Evolutionary conservation across 768 basidiomycete species (phyloP).

Genomic region (Trametes sanguinea): DNA sequence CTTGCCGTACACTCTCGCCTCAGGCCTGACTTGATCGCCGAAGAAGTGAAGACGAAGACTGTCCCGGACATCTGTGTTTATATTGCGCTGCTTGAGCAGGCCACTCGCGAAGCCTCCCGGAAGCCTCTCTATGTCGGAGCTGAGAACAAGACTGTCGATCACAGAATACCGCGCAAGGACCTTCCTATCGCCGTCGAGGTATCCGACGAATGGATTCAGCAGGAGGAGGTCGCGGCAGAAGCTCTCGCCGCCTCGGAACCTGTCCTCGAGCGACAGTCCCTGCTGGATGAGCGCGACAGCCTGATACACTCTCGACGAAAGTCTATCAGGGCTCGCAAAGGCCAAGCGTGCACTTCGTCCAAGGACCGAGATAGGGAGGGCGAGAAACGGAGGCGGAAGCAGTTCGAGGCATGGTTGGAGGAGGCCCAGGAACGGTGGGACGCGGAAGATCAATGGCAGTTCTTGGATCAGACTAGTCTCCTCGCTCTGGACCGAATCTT

Average conservation of each 20-base stretch:
- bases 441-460: constrained; percentile 32
- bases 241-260: constrained; percentile 33
- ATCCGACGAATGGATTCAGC: constrained; percentile 48
- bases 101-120: neutral
- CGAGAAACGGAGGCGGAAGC: constrained; percentile 30
- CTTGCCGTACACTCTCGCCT: constrained; percentile 67
- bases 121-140: constrained; percentile 26
- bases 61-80: constrained; percentile 70
- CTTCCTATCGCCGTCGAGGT: constrained; percentile 55
- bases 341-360: constrained; percentile 17
- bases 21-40: constrained; percentile 76
- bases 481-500: constrained; percentile 40
- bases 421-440: constrained; percentile 27
- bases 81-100: constrained; percentile 51
- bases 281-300: constrained; percentile 26
- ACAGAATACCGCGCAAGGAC: constrained; percentile 22
- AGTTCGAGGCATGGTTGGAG: constrained; percentile 30
- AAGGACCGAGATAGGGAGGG: constrained; percentile 30
- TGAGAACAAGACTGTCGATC: constrained; percentile 1
- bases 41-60: constrained; percentile 63
- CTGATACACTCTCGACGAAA: constrained; percentile 23
- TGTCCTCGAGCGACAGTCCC: constrained; percentile 29
- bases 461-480: constrained; percentile 36
- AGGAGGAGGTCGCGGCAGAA: constrained; percentile 49
- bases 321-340: constrained; percentile 25